A percentile compares a stretch with the other conserved stretches of the same genome.
Conservation (phyloP, 352 stramenopile species). For the Globisporangium paroecandrum region DNA sequence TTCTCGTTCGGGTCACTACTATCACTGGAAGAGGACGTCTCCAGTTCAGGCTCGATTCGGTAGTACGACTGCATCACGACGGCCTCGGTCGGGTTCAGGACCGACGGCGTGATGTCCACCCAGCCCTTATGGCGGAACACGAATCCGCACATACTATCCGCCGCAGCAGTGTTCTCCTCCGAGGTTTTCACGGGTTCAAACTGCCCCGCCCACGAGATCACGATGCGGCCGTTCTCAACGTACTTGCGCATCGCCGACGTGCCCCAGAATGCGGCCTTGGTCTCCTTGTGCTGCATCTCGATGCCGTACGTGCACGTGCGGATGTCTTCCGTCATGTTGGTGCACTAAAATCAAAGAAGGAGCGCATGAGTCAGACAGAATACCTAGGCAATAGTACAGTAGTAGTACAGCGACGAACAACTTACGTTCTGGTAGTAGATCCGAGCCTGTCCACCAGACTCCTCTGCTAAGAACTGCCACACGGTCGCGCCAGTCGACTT, state of each 20-base stretch:
- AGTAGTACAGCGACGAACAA: background rate
- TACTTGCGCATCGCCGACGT: conserved; percentile 17
- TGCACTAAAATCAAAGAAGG: background rate
- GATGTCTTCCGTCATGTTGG: conserved; percentile 21
- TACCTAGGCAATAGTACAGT: background rate
- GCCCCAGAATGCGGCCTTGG: conserved; percentile 15
- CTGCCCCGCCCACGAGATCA: conserved; percentile 13
- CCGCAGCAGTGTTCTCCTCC: background rate
- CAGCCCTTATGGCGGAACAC: conserved; percentile 16
- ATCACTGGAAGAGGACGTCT: background rate
- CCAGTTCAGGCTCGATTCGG: conserved; percentile 14
- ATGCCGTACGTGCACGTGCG: conserved; percentile 16
- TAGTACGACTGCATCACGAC: conserved; percentile 22
- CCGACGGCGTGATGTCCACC: conserved; percentile 15
- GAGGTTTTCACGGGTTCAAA: conserved; percentile 9
- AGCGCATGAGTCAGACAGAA: background rate
- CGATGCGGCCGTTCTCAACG: conserved; percentile 17
- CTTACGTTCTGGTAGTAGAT: conserved; percentile 19
- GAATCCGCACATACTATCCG: background rate
- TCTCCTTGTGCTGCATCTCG: conserved; percentile 19
- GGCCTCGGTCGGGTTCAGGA: conserved; percentile 5
- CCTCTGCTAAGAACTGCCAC: conserved; percentile 18
- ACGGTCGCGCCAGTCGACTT: conserved; percentile 12
- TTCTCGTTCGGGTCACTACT: conserved; percentile 10
- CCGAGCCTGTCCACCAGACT: conserved; percentile 6